These are phyloP conservation scores for Populus hybrid DNA, from an alignment of 441 rosid genomes.

Conservation along the genomic window DNA sequence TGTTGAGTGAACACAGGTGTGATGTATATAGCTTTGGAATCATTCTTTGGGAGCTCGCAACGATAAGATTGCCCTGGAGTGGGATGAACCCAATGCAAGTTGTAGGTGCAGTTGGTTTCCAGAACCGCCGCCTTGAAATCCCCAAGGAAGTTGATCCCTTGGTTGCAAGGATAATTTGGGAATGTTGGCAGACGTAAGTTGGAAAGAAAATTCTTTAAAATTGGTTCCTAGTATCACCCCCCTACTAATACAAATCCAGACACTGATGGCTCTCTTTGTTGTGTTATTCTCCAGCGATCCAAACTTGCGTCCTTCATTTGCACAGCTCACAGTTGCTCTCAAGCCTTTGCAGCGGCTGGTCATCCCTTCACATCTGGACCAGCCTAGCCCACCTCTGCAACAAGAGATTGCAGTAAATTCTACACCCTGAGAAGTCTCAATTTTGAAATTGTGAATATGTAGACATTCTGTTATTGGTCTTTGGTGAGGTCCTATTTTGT, in stretches of 20 bases:
- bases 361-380: constrained; percentile 51
- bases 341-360: constrained; percentile 77
- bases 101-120: constrained; percentile 98
- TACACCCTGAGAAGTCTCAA: constrained; percentile 41
- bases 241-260: not conserved
- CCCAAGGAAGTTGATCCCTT: constrained; percentile 93
- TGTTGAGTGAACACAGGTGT: constrained; percentile 60
- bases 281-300: constrained; percentile 66
- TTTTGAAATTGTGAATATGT: constrained; percentile 43
- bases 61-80: constrained; percentile 88
- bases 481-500: constrained; percentile 7
- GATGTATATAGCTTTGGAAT: constrained; percentile 98
- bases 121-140: constrained; percentile 89
- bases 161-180: constrained; percentile 79
- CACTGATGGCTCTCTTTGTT: not conserved
- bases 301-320: constrained; percentile 84
- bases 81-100: constrained; percentile 99
- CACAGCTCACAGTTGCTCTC: constrained; percentile 68
- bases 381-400: constrained; percentile 40
- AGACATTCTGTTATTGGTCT: constrained; percentile 21
- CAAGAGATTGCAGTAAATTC: constrained; percentile 59
- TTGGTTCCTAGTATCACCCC: not conserved
- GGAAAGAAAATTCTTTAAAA: not conserved
- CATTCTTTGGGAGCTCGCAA: constrained; percentile 98
- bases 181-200: constrained; percentile 96